Evolutionary conservation across 768 basidiomycete genomes (phyloP), one percentile per base, ranked within the genome.

Genomic region (Agrocybe pediades): DNA sequence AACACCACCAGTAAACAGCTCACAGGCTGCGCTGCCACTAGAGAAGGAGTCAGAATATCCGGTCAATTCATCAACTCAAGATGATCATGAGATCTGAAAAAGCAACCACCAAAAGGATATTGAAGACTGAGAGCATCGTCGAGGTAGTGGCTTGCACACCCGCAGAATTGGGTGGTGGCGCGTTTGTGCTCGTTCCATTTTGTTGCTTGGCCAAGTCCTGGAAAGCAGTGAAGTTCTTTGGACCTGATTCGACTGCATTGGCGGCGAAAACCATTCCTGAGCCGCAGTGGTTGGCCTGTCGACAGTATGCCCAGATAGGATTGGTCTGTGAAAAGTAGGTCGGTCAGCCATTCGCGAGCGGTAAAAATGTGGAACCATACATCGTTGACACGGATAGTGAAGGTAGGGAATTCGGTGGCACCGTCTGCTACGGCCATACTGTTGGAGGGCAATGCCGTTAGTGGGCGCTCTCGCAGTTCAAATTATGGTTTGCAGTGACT

Each of bases 221-320:
- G 74, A 84, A 86, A 4, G 82, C 83, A 17, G 64, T 75, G 60
- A 81, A 85, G 61, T 64, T 82, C 57, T 82, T 80, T 19, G 75
- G 54, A n/a, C 81, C 75, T 2, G 68, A 56, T 56, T 79, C 80
- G 26, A 74, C 68, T 11, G 85, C 76, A 64, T 85, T 87, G 55
- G 72, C 72, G 20, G 80, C 65, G 67, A 84, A 84, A 46, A 85
- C 82, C 85, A 85, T 86, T 44, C 84, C 84, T 41, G 68, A 62
- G 0, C 74, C 75, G 61, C 84, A 85, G 64, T 86, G 84, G 40
- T 59, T 66, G 2, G 55, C 45, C 59, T 83, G 82, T 1, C 69
- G 68, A 63, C 84, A 84, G 68, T 77, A 83, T 2, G 68, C 77
- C 84, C 81, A 85, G 59, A 85, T 73, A 2, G 82, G 83, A 15